Conservation (phyloP, 176 grass and related monocot species). For the Dactylis glomerata region DNA sequence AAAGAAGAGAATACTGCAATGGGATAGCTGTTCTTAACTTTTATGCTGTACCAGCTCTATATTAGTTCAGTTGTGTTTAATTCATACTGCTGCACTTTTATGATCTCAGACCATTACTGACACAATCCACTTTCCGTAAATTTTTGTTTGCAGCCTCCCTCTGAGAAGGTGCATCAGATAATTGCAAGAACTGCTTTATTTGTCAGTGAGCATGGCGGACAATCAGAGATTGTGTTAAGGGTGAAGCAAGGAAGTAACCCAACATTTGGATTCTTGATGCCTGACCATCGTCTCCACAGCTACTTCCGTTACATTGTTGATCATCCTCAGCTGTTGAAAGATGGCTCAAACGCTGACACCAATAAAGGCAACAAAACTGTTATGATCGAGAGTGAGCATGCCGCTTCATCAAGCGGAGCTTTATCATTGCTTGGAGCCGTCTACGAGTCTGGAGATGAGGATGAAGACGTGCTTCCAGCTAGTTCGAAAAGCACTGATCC, state of each 20-base stretch:
- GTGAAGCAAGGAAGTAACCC: conserved; percentile 93
- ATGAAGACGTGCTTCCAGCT: conserved; percentile 38
- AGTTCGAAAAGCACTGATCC: conserved; percentile 8
- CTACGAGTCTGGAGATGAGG: conserved; percentile 81
- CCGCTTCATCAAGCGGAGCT: conserved; percentile 36
- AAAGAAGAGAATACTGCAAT: conserved; percentile 40
- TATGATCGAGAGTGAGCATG: conserved; percentile 11
- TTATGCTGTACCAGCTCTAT: conserved; percentile 23
- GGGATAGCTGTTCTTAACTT: conserved; percentile 33
- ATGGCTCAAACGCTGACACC: conserved; percentile 11
- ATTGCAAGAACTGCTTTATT: conserved; percentile 90
- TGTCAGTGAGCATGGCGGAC: conserved; percentile 82
- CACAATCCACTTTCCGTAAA: neutral
- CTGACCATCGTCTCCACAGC: conserved; percentile 81
- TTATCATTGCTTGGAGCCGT: conserved; percentile 87
- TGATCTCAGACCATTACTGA: conserved; percentile 40
- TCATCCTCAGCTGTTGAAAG: conserved; percentile 69
- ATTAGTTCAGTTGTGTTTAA: conserved; percentile 12
- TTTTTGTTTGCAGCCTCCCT: conserved; percentile 63
- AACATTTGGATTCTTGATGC: conserved; percentile 98
- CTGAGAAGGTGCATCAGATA: conserved; percentile 90
- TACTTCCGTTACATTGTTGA: conserved; percentile 82
- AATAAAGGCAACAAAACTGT: conserved; percentile 24
- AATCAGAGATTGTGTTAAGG: conserved; percentile 93
- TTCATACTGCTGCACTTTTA: conserved; percentile 28